Base-by-base conservation (phyloP, 345 rosid species). In the Euclidium syriacum region DNA sequence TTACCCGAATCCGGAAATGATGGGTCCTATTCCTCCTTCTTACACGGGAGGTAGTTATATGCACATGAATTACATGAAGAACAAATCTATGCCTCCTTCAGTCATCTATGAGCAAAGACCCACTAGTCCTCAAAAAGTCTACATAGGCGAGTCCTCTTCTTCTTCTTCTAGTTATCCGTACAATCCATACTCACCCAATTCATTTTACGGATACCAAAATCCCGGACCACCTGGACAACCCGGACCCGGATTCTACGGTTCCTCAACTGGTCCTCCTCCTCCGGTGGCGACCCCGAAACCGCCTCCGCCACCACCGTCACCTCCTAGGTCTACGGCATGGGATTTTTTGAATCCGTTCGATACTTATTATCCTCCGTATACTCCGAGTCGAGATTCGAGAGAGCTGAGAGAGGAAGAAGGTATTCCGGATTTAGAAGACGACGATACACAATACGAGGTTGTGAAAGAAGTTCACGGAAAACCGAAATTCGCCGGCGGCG, bases 371-470 rank as follows among this genome's bases (percentile, higher is more conserved):
- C 73, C 76, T 8, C 33, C 75, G 23, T 76, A 83, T 33, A 73
- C 84, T 12, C 86, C 95, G 14, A 81, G 80, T 55, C 58, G 91
- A 75, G 79, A 95, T 55, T 95, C 82, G 1, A 84, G 73, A 71
- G 97, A 90, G 40, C 48, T 87, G 40, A 80, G 99, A 52, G 95
- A 95, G 30, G 94, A 80, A 69, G 99, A 95, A 59, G 98, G 96
- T 41, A 90, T 95, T 4, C 99, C 99, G 54, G 99, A 95, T 55
- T 76, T 95, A 75, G 99, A 95, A 74, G 91, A 90, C 6, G 97
- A 84, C 49, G 83, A 82, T 56, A 75, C 52, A 8, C 82, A 72
- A 6, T 78, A 75, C 30, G 95, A 88, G 73, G 84, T 78, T 25
- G 94, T 90, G 29, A 90, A 86, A 68, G 69, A 90, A 72, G 90